Evolutionary conservation across 2,329 filamentous ascomycete species (phyloP).

Genomic region (Aspergillus felis): DNA sequence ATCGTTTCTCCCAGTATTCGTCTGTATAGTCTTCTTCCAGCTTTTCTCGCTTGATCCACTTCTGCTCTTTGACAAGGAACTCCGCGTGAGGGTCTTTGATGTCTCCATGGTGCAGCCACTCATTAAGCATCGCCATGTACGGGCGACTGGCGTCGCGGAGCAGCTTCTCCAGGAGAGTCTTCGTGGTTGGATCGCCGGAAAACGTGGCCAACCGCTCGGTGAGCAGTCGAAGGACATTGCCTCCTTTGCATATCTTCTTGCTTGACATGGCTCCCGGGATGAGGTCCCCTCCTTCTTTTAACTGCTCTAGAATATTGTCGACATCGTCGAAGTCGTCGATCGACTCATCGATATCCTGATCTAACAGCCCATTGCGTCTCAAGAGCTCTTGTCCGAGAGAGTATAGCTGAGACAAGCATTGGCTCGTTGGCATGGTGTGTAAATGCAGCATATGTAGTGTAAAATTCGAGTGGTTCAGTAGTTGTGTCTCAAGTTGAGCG

Average conservation of each 20-base stretch:
- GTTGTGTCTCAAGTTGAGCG: slow-evolving; percentile 89
- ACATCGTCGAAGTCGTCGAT: slow-evolving; percentile 77
- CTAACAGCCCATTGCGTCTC: slow-evolving; percentile 80
- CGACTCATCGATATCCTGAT: slow-evolving; percentile 65
- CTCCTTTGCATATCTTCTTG: slow-evolving; percentile 96
- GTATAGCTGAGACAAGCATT: slow-evolving; percentile 89
- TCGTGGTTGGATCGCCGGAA: slow-evolving; percentile 88
- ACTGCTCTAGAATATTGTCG: slow-evolving; percentile 86
- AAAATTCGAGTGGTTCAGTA: slow-evolving; percentile 81
- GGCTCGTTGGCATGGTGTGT: slow-evolving; percentile 82
- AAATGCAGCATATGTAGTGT: slow-evolving; percentile 91
- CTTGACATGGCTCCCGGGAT: slow-evolving; percentile 72
- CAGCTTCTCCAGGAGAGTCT: slow-evolving; percentile 73
- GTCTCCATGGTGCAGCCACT: slow-evolving; percentile 94
- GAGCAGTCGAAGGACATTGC: slow-evolving; percentile 83
- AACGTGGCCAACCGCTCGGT: slow-evolving; percentile 81
- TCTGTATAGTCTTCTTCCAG: slow-evolving; percentile 96
- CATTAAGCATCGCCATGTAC: slow-evolving; percentile 98
- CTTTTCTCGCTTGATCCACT: slow-evolving; percentile 85
- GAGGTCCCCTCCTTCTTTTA: slow-evolving; percentile 81
- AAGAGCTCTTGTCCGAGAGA: slow-evolving; percentile 81
- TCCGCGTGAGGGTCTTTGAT: slow-evolving; percentile 93
- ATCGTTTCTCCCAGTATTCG: slow-evolving; percentile 98
- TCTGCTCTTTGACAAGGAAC: slow-evolving; percentile 92
- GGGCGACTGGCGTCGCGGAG: slow-evolving; percentile 84